These are phyloP conservation scores for Eucalyptus sideroxylon DNA, from an alignment of 345 rosid genomes.

Conservation along the genomic window DNA sequence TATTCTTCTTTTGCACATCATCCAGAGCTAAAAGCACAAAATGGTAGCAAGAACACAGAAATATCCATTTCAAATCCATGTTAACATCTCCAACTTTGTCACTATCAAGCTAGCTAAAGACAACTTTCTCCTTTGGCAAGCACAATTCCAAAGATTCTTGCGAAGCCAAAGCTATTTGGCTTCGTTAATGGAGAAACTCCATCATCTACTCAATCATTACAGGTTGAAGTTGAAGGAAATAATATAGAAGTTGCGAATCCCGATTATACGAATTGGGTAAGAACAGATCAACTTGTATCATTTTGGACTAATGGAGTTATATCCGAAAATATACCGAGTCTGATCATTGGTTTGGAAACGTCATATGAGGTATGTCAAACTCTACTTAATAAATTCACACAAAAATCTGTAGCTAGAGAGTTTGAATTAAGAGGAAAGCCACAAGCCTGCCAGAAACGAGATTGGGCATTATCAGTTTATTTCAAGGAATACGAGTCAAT, in stretches of 20 bases:
- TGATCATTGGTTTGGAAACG: background rate
- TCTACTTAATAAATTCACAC: background rate
- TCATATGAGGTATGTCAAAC: background rate
- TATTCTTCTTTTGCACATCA: too few relatives aligned
- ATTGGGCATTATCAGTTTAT: background rate
- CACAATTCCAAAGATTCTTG: slow-evolving; percentile 2
- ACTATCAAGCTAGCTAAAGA: background rate
- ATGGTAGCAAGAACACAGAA: too few relatives aligned
- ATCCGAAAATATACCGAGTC: background rate
- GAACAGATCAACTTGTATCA: background rate
- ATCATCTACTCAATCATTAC: too few relatives aligned
- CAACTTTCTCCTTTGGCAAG: background rate
- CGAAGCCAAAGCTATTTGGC: background rate
- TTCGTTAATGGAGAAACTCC: accelerated
- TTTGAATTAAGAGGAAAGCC: background rate
- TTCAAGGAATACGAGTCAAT: background rate
- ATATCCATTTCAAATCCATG: too few relatives aligned
- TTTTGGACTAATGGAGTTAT: background rate
- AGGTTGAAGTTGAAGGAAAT: background rate
- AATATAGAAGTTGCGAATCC: too few relatives aligned
- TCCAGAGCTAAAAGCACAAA: too few relatives aligned
- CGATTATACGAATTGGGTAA: accelerated
- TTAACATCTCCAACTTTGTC: background rate
- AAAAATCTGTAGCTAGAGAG: background rate
- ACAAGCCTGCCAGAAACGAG: background rate